Evolutionary conservation across 129 eudicot species (phyloP).

Genomic region (Cynara cardunculus): DNA sequence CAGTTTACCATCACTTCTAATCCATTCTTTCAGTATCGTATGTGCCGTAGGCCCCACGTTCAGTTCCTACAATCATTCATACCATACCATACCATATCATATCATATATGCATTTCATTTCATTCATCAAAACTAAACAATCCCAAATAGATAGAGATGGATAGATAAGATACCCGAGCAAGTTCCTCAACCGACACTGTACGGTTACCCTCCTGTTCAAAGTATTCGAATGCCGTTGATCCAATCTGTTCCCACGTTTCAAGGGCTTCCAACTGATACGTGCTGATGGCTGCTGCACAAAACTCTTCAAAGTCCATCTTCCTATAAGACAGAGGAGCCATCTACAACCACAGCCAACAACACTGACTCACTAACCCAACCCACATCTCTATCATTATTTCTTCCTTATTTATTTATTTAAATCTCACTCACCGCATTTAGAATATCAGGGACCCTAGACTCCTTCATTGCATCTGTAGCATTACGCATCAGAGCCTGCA

Average conservation of each 20-base stretch:
- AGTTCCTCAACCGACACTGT: conserved; percentile 51
- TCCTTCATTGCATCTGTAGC: conserved; percentile 76
- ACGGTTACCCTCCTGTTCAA: conserved; percentile 58
- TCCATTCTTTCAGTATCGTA: conserved; percentile 76
- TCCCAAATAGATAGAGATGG: background rate
- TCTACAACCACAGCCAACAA: conserved; percentile 20
- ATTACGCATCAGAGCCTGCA: conserved; percentile 61
- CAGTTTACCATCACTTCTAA: conserved; percentile 70
- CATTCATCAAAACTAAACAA: background rate
- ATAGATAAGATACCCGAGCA: conserved; percentile 34
- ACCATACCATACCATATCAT: too few relatives aligned
- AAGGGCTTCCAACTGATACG: conserved; percentile 57
- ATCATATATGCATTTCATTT: too few relatives aligned
- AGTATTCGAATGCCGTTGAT: conserved; percentile 45
- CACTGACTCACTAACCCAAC: background rate
- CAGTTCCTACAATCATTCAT: conserved; percentile 85
- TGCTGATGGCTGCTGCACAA: conserved; percentile 68
- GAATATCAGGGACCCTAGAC: conserved; percentile 65
- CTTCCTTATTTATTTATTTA: too few relatives aligned
- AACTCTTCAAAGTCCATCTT: conserved; percentile 73
- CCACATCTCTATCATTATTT: too few relatives aligned
- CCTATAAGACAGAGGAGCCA: conserved; percentile 57
- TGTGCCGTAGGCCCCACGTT: conserved; percentile 85
- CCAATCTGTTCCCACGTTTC: conserved; percentile 62
- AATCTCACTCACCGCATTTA: conserved; percentile 47